These are phyloP conservation scores for Aurifilum marmelostoma DNA, from an alignment of 2,329 filamentous ascomycete species.

Conservation along the genomic window DNA sequence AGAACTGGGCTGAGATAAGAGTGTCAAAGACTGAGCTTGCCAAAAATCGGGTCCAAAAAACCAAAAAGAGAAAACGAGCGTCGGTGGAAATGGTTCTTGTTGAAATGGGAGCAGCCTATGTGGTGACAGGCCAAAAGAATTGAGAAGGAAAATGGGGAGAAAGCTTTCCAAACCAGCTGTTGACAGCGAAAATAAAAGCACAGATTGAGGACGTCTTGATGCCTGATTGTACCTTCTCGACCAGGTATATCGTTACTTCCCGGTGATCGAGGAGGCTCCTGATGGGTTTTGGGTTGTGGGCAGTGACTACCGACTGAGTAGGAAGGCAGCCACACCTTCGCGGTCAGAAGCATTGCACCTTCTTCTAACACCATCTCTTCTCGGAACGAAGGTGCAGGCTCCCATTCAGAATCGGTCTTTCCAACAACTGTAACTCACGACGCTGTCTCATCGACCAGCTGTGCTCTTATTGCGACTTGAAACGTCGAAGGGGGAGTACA, in stretches of 20 bases:
- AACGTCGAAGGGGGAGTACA: neutral
- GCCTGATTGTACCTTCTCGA: slow-evolving; percentile 3
- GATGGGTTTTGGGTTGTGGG: neutral
- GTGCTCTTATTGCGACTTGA: neutral
- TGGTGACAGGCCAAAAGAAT: neutral
- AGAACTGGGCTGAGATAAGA: slow-evolving; percentile 7
- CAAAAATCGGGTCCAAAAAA: slow-evolving; percentile 31
- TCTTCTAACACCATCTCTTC: neutral
- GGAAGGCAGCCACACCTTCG: neutral
- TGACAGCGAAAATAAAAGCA: neutral
- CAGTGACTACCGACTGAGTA: neutral
- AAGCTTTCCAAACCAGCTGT: neutral
- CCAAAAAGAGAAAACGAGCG: neutral
- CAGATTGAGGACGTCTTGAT: neutral
- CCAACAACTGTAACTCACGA: neutral
- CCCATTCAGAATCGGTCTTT: neutral
- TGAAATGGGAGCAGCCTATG: neutral
- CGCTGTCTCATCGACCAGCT: neutral
- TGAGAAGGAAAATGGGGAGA: slow-evolving; percentile 12
- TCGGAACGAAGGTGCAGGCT: neutral
- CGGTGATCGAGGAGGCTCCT: neutral
- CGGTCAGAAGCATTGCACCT: neutral
- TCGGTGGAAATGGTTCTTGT: neutral
- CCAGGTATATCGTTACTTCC: neutral
- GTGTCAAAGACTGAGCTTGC: slow-evolving; percentile 25